Conservation (phyloP, 2,329 filamentous ascomycete species). For the Sarocladiaceae sp. region DNA sequence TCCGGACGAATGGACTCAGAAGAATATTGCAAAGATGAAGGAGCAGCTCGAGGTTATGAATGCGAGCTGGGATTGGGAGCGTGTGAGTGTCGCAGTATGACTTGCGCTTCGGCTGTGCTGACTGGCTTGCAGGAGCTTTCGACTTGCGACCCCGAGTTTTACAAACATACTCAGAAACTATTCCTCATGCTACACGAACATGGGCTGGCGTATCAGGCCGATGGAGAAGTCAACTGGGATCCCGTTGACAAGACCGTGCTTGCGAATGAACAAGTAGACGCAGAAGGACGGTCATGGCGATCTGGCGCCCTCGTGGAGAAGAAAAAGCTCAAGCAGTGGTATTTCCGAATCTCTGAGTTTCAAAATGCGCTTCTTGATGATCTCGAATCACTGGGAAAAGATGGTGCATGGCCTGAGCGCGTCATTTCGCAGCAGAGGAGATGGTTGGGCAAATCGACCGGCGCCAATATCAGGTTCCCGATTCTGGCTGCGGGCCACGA, state of each 20-base stretch:
- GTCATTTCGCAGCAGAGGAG: slow-evolving; percentile 81
- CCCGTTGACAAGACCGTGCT: slow-evolving; percentile 85
- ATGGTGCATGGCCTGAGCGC: slow-evolving; percentile 73
- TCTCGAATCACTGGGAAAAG: slow-evolving; percentile 59
- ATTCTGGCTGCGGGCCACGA: slow-evolving; percentile 42
- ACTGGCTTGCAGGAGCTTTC: slow-evolving; percentile 61
- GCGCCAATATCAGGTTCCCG: slow-evolving; percentile 68
- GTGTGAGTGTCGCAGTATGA: slow-evolving; percentile 47
- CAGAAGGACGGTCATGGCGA: slow-evolving; percentile 80
- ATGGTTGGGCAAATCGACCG: slow-evolving; percentile 79
- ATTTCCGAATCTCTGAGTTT: slow-evolving; percentile 77
- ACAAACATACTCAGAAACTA: slow-evolving; percentile 83
- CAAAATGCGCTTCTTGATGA: slow-evolving; percentile 69
- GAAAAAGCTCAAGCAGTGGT: slow-evolving; percentile 80
- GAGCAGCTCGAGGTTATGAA: slow-evolving; percentile 75
- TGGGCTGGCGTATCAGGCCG: slow-evolving; percentile 76
- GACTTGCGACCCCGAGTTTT: slow-evolving; percentile 81
- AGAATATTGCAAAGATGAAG: slow-evolving; percentile 84
- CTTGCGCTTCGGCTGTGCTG: neutral
- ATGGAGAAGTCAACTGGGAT: slow-evolving; percentile 86
- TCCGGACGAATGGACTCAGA: slow-evolving; percentile 72
- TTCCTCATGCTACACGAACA: slow-evolving; percentile 73
- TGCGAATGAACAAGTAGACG: slow-evolving; percentile 90
- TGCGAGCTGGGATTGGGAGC: slow-evolving; percentile 76
- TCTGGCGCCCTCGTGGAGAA: slow-evolving; percentile 83